Conservation (phyloP, 1,139 yeast genomes). For the Blastobotrys illinoisensis region DNA sequence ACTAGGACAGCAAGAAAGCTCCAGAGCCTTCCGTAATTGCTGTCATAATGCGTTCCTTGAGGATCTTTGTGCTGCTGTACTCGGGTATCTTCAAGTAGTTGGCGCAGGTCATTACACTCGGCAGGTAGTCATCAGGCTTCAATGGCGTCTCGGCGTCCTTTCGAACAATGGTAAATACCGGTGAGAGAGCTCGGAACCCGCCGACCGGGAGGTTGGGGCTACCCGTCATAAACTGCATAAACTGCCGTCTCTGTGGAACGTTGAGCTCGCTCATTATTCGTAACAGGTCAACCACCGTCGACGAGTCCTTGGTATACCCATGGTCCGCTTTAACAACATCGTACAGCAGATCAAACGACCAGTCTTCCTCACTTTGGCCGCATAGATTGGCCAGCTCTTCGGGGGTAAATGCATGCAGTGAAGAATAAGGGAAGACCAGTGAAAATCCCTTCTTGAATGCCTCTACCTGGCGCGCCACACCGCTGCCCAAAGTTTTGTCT, state of each 20-base stretch:
- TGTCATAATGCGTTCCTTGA: slow-evolving; percentile 52
- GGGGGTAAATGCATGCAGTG: slow-evolving; percentile 67
- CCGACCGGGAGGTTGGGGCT: slow-evolving; percentile 92
- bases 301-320: slow-evolving; percentile 75
- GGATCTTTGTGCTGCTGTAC: slow-evolving; percentile 57
- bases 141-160: slow-evolving; percentile 56
- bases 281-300: slow-evolving; percentile 54
- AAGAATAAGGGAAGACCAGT: slow-evolving; percentile 72
- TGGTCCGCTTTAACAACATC: slow-evolving; percentile 78
- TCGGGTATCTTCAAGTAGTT: slow-evolving; percentile 87
- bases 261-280: slow-evolving; percentile 53
- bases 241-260: slow-evolving; percentile 55
- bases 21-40: slow-evolving; percentile 89
- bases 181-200: slow-evolving; percentile 79
- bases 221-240: slow-evolving; percentile 87
- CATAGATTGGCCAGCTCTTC: slow-evolving; percentile 65
- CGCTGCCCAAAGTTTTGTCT: slow-evolving; percentile 58
- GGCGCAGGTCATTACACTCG: slow-evolving; percentile 98
- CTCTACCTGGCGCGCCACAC: slow-evolving; percentile 58
- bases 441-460: slow-evolving; percentile 81
- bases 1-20: slow-evolving; percentile 66
- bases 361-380: slow-evolving; percentile 79
- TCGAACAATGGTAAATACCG: slow-evolving; percentile 82
- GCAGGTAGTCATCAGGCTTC: slow-evolving; percentile 76
- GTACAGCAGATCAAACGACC: slow-evolving; percentile 58